Evolutionary conservation across 2,329 filamentous ascomycete species (phyloP).

Genomic region (Fonsecaea erecta): DNA sequence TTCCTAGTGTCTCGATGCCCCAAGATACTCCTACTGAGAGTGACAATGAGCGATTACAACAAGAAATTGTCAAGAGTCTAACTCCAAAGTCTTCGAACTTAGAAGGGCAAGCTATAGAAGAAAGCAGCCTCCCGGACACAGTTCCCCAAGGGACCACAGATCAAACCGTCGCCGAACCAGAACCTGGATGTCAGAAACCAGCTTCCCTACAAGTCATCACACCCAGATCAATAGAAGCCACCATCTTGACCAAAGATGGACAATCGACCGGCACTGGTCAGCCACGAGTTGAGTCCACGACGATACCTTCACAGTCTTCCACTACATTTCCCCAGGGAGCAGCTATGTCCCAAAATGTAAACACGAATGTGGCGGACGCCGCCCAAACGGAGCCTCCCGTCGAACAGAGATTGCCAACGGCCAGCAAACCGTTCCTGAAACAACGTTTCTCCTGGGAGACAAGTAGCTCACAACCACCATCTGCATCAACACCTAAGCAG

Average conservation of each 20-base stretch:
- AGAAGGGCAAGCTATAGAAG: slow-evolving; percentile 9
- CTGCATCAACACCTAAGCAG: slow-evolving; percentile 25
- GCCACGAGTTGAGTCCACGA: background rate
- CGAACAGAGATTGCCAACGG: slow-evolving; percentile 3
- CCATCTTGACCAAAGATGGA: background rate
- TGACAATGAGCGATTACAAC: slow-evolving; percentile 51
- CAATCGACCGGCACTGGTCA: background rate
- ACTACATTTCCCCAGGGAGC: background rate
- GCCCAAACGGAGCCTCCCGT: background rate
- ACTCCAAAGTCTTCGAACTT: slow-evolving; percentile 42
- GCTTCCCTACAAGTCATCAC: background rate
- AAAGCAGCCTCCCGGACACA: background rate
- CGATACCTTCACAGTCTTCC: background rate
- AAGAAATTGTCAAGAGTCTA: slow-evolving; percentile 55
- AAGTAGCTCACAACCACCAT: slow-evolving; percentile 17
- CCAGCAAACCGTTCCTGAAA: slow-evolving; percentile 38
- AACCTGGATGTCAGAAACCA: background rate
- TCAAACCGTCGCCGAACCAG: background rate
- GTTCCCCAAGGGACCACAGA: background rate
- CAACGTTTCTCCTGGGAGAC: slow-evolving; percentile 54
- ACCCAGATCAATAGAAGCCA: background rate
- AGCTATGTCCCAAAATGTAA: background rate
- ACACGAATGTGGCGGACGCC: background rate
- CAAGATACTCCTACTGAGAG: slow-evolving; percentile 46
- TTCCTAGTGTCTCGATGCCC: slow-evolving; percentile 43